A percentile compares a stretch with the other conserved stretches of the same genome.
Evolutionary conservation across 2,329 filamentous ascomycete genomes (phyloP).

Genomic region (Ascochyta clinopodiicola): DNA sequence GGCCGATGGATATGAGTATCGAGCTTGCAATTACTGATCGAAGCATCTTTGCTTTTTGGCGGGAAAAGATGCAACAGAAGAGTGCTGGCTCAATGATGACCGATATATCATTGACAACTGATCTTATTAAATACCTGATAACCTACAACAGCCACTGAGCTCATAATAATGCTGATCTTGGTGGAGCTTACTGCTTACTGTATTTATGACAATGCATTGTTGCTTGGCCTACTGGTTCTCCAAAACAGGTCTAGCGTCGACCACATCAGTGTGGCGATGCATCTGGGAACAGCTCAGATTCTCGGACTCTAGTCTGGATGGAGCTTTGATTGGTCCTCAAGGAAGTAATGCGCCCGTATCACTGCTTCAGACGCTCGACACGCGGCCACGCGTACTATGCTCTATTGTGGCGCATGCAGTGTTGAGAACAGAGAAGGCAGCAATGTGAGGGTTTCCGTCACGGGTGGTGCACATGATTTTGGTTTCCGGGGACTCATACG

Average conservation of each 20-base stretch:
- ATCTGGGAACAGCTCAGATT: neutral
- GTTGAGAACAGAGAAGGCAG: too few relatives aligned
- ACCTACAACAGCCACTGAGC: neutral
- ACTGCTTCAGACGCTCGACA: too few relatives aligned
- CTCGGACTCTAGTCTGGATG: neutral
- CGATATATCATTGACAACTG: neutral
- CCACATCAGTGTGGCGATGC: slow-evolving; percentile 12
- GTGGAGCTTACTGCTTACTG: slow-evolving; percentile 9
- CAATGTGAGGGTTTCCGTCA: too few relatives aligned
- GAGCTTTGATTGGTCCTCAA: neutral
- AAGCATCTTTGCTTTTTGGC: slow-evolving; percentile 6
- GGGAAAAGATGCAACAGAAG: neutral
- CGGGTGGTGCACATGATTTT: too few relatives aligned
- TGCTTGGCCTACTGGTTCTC: slow-evolving; percentile 8
- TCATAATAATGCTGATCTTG: neutral
- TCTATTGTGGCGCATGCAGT: too few relatives aligned
- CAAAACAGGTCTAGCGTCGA: neutral
- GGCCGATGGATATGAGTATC: slow-evolving; percentile 5
- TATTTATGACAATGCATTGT: neutral
- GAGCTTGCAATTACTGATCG: slow-evolving; percentile 1
- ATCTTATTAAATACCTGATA: slow-evolving; percentile 4
- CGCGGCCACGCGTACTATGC: too few relatives aligned
- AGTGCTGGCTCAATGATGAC: neutral
- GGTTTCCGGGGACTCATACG: too few relatives aligned
- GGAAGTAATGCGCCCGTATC: too few relatives aligned